Evolutionary conservation across 495 filamentous ascomycete species (phyloP), one percentile per base, ranked within the genome.

Genomic region (Chlorociboria aeruginascens): DNA sequence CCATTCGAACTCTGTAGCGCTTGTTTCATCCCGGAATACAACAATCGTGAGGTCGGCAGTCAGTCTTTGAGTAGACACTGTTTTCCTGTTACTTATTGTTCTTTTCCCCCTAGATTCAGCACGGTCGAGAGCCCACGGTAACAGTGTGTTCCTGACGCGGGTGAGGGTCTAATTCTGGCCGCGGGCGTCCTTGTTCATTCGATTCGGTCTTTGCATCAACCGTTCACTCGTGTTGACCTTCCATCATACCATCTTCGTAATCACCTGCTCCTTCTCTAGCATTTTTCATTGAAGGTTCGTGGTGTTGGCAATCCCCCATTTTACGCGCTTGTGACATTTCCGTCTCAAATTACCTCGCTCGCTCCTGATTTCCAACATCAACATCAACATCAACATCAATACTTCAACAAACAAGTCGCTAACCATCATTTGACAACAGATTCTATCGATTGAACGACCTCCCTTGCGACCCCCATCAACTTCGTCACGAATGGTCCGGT

Each of bases 121-220:
- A 52, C 56, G 52, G 40, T 58, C 40, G 50, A 51, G 59, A 53
- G 62, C 59, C 61, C 70, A 65, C 68, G 70, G 70, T 75, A 62
- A 68, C 39, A 73, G 69, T 70, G 70, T 67, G 58, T 65, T 64
- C 57, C 50, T 54, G 61, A 62, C 64, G 56, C 59, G 59, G 60
- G 45, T 56, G 61, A 61, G 58, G 20, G 20, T 45, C 47, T 52
- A 43, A 48, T 48, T 51, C 57, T 66, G 72, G 73, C 67, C 72
- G 72, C 71, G 65, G 71, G 72, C 71, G 70, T 67, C 72, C 70
- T 71, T 33, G 4, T 45, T 59, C n/a, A n/a, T n/a, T 71, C 63
- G 52, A 64, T 68, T 71, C 66, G 63, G 59, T 60, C 47, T 49
- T 58, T 56, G 56, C 52, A 63, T 62, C 63, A 63, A 63, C 63